Percentiles rank a stretch among this genome's conserved stretches.
Evolutionary conservation across 495 filamentous ascomycete species (phyloP).

Genomic region (Trichoderma erinaceum): DNA sequence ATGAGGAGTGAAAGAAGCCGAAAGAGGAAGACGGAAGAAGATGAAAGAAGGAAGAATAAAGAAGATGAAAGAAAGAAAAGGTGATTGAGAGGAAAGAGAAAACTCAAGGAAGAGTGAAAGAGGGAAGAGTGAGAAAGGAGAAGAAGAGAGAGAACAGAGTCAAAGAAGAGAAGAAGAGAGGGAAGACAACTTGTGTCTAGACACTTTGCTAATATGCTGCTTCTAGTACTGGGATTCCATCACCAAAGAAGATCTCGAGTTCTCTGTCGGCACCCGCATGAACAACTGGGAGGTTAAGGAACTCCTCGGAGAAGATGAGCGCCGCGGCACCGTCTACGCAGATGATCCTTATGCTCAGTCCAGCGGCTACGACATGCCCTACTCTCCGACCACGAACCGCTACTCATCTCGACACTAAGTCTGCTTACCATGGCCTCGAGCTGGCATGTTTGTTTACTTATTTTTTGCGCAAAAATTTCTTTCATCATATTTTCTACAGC

Average conservation of each 20-base stretch:
- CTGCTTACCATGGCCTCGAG: background rate
- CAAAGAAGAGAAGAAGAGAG: too few relatives aligned
- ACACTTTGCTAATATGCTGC: background rate
- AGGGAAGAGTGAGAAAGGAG: too few relatives aligned
- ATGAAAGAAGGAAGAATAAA: too few relatives aligned
- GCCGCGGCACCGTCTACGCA: slow-evolving; percentile 68
- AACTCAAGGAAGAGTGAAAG: too few relatives aligned
- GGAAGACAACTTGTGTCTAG: too few relatives aligned
- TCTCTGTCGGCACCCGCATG: slow-evolving; percentile 87
- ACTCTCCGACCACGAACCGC: slow-evolving; percentile 36
- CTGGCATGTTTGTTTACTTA: background rate
- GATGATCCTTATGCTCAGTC: slow-evolving; percentile 47
- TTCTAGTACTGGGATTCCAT: slow-evolving; percentile 96
- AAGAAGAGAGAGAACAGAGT: too few relatives aligned
- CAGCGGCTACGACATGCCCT: slow-evolving; percentile 38
- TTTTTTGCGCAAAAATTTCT: background rate
- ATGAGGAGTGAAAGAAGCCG: too few relatives aligned
- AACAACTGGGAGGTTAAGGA: slow-evolving; percentile 99
- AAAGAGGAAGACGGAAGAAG: too few relatives aligned
- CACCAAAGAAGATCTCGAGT: slow-evolving; percentile 96
- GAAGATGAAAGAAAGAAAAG: too few relatives aligned
- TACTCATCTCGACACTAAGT: slow-evolving; percentile 23
- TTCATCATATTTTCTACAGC: background rate
- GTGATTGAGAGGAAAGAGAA: too few relatives aligned
- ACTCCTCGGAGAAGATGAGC: slow-evolving; percentile 79